phyloP scores from a whole-genome alignment of 2,329 filamentous ascomycete species.

The Curvularia eragrostidis region DNA sequence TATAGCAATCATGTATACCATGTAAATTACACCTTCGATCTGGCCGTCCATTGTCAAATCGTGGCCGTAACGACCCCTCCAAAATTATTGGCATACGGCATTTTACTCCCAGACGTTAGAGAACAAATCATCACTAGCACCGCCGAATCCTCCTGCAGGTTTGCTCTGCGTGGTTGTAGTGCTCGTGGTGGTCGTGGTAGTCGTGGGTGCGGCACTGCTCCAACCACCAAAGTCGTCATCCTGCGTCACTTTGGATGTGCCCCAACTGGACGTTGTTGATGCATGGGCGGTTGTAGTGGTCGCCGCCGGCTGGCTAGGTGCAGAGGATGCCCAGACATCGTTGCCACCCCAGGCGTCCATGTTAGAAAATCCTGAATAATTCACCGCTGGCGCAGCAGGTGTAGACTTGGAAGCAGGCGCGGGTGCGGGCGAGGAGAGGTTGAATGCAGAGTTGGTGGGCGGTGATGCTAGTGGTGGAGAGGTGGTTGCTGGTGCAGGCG shows the following conservation, averaged over 20 bases:
- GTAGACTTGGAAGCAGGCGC: conserved; percentile 40
- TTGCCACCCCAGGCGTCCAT: conserved; percentile 83
- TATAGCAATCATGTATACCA: conserved; percentile 11
- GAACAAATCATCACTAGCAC: conserved; percentile 79
- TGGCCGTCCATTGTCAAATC: background rate
- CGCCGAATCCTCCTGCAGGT: conserved; percentile 63
- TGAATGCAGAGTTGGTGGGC: conserved; percentile 75
- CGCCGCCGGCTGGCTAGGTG: conserved; percentile 59
- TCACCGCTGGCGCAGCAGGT: conserved; percentile 44
- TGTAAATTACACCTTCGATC: conserved; percentile 6
- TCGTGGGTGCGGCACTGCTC: conserved; percentile 73
- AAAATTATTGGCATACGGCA: background rate
- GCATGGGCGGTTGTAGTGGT: conserved; percentile 45
- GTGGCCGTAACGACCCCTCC: background rate
- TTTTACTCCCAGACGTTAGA: conserved; percentile 89
- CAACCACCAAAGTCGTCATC: conserved; percentile 98
- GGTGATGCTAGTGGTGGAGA: conserved; percentile 43
- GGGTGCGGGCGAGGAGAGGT: conserved; percentile 40
- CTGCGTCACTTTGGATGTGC: conserved; percentile 69
- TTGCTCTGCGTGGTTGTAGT: conserved; percentile 43
- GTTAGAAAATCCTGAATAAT: conserved; percentile 55
- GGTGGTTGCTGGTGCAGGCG: conserved; percentile 34
- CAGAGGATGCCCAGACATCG: conserved; percentile 79
- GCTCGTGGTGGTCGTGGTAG: conserved; percentile 25
- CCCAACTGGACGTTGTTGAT: conserved; percentile 60